Evolutionary conservation across 2,329 filamentous ascomycete genomes (phyloP).

Genomic region (Paraphoma chrysanthemicola): DNA sequence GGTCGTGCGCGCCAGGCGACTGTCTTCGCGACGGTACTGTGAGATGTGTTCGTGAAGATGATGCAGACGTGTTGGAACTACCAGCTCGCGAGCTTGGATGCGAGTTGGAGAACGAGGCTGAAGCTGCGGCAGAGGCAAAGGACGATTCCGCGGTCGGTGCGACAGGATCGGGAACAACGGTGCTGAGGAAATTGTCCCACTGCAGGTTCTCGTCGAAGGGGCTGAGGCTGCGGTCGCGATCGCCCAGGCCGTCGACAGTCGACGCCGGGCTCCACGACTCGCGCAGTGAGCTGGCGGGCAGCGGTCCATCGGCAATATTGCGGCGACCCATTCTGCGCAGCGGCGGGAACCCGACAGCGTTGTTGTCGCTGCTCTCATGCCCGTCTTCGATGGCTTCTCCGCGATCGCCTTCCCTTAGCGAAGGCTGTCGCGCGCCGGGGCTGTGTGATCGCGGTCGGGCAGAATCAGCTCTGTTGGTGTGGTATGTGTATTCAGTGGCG

Average conservation of each 20-base stretch:
- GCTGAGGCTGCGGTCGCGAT: constrained; percentile 83
- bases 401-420: constrained; percentile 1
- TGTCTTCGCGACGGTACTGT: constrained; percentile 46
- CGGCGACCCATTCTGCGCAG: constrained; percentile 48
- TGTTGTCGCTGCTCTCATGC: constrained; percentile 31
- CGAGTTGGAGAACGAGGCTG: constrained; percentile 56
- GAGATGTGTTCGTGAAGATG: constrained; percentile 47
- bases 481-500: constrained; percentile 12
- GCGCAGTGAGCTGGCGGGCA: constrained; percentile 46
- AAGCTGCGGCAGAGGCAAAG: constrained; percentile 72
- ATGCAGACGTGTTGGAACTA: constrained; percentile 49
- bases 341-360: constrained; percentile 42
- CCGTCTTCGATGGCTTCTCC: constrained; percentile 19
- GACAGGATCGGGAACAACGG: constrained; percentile 80
- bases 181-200: constrained; percentile 84
- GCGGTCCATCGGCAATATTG: constrained; percentile 44
- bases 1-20: constrained; percentile 45
- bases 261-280: constrained; percentile 47
- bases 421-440: constrained; percentile 8
- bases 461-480: constrained; percentile 9
- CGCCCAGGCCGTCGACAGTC: constrained; percentile 75
- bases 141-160: constrained; percentile 82
- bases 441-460: constrained; percentile 20
- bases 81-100: constrained; percentile 52
- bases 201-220: constrained; percentile 61